These are phyloP conservation scores for Lagenidium sp. DNA, from an alignment of 352 stramenopile species.

Conservation along the genomic window DNA sequence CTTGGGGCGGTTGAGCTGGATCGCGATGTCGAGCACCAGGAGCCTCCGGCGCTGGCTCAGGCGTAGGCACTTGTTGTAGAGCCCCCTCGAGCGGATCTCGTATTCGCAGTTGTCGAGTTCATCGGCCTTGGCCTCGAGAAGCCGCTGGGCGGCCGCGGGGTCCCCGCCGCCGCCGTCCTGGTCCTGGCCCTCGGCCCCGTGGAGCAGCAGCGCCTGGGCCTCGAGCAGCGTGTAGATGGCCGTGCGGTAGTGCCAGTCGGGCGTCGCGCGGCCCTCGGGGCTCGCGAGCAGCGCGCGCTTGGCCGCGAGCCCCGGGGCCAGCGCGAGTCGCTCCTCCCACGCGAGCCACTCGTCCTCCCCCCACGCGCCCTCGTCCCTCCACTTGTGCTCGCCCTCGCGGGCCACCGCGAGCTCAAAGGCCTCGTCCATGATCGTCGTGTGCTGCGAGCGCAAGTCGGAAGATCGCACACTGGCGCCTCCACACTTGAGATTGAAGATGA, in stretches of 20 bases:
- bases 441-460: too few species aligned
- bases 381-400: too few species aligned
- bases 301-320: conserved; percentile 10
- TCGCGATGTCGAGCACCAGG: conserved; percentile 30
- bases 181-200: too few species aligned
- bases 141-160: too few species aligned
- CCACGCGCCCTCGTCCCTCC: too few species aligned
- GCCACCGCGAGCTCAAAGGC: too few species aligned
- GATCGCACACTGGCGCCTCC: too few species aligned
- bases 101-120: background rate
- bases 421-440: too few species aligned
- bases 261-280: conserved; percentile 1
- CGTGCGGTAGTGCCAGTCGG: conserved; percentile 6
- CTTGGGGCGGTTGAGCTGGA: conserved; percentile 11
- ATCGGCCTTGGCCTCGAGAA: conserved; percentile 10
- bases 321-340: conserved; percentile 16
- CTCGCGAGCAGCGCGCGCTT: conserved; percentile 9
- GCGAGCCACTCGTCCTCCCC: conserved; percentile 13
- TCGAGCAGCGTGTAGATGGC: conserved; percentile 19
- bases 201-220: conserved; percentile 26
- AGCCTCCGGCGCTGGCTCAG: conserved; percentile 23
- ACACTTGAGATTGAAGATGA: too few species aligned
- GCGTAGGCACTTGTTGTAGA: conserved; percentile 18
- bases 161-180: too few species aligned
- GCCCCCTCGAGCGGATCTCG: background rate